These are phyloP conservation scores for Austroboletus sp. DNA, from an alignment of 1,284 basidiomycete species.

Conservation along the genomic window DNA sequence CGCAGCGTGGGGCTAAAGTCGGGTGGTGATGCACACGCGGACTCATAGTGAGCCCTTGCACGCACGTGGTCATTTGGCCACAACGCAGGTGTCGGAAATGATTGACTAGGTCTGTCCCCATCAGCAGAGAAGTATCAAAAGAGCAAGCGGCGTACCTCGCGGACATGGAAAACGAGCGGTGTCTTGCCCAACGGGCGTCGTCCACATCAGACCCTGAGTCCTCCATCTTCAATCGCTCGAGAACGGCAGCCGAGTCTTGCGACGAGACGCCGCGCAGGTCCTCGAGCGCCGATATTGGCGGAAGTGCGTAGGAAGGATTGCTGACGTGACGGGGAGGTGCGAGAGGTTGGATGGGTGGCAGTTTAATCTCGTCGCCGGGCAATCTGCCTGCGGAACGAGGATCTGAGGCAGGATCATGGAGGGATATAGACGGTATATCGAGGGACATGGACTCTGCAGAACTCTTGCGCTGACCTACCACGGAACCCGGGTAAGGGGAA, in stretches of 20 bases:
- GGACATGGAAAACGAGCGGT: slow-evolving; percentile 30
- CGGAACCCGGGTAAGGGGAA: slow-evolving; percentile 39
- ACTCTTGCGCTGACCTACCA: slow-evolving; percentile 22
- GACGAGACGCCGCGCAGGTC: slow-evolving; percentile 45
- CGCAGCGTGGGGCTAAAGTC: slow-evolving; percentile 23
- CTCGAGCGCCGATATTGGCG: slow-evolving; percentile 63
- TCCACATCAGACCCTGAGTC: slow-evolving; percentile 33
- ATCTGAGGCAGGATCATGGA: slow-evolving; percentile 23
- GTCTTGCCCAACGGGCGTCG: slow-evolving; percentile 30
- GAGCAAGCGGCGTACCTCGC: slow-evolving; percentile 16
- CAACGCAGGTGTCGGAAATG: slow-evolving; percentile 24
- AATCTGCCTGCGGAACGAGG: slow-evolving; percentile 18
- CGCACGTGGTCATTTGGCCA: slow-evolving; percentile 23
- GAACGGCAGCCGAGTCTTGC: slow-evolving; percentile 56
- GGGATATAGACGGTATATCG: slow-evolving; percentile 39
- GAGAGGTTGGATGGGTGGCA: slow-evolving; percentile 48
- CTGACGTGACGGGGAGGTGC: slow-evolving; percentile 28
- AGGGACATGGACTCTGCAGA: slow-evolving; percentile 35
- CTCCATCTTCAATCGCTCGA: slow-evolving; percentile 49
- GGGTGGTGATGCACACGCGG: slow-evolving; percentile 9
- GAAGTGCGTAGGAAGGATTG: slow-evolving; percentile 44
- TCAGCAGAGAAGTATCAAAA: slow-evolving; percentile 6
- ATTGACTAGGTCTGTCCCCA: slow-evolving; percentile 11
- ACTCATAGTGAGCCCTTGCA: slow-evolving; percentile 15
- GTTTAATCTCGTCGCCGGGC: slow-evolving; percentile 39